phyloP scores from a whole-genome alignment of 1,139 yeast species.

The Debaryomycetaceae sp. region DNA sequence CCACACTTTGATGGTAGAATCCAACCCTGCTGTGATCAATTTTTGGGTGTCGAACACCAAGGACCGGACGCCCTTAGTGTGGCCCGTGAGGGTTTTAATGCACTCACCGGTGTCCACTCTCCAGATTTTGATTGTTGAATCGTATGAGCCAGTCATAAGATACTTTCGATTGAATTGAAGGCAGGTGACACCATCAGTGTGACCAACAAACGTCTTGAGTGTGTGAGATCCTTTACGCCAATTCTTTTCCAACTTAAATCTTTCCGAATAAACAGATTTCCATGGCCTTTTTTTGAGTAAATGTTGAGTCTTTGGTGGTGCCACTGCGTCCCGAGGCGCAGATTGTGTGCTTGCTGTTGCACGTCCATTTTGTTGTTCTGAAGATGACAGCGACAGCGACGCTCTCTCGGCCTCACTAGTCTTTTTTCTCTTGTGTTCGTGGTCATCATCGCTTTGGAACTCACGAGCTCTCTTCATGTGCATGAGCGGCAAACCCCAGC shows the following conservation, averaged over 20 bases:
- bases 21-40: conserved; percentile 87
- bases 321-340: too few relatives aligned
- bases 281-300: conserved; percentile 61
- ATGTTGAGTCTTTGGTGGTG: conserved; percentile 8
- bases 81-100: conserved; percentile 75
- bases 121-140: conserved; percentile 87
- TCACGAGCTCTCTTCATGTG: conserved; percentile 74
- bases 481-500: conserved; percentile 96
- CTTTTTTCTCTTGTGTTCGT: conserved; percentile 23
- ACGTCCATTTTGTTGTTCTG: too few relatives aligned
- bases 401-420: conserved; percentile 8
- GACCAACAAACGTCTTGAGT: conserved; percentile 71
- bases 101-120: conserved; percentile 75
- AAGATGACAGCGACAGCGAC: conserved; percentile 4
- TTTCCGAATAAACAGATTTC: conserved; percentile 91
- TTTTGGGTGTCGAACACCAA: conserved; percentile 83
- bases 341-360: too few relatives aligned
- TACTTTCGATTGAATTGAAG: conserved; percentile 74
- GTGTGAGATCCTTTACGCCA: conserved; percentile 84
- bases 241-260: conserved; percentile 85
- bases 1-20: conserved; percentile 92
- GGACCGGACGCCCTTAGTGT: conserved; percentile 79
- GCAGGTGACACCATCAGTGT: conserved; percentile 80
- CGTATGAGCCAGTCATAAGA: conserved; percentile 88
- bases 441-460: conserved; percentile 24